phyloP scores from a whole-genome alignment of 2,329 filamentous ascomycete genomes.

The Neoarthrinium moseri region DNA sequence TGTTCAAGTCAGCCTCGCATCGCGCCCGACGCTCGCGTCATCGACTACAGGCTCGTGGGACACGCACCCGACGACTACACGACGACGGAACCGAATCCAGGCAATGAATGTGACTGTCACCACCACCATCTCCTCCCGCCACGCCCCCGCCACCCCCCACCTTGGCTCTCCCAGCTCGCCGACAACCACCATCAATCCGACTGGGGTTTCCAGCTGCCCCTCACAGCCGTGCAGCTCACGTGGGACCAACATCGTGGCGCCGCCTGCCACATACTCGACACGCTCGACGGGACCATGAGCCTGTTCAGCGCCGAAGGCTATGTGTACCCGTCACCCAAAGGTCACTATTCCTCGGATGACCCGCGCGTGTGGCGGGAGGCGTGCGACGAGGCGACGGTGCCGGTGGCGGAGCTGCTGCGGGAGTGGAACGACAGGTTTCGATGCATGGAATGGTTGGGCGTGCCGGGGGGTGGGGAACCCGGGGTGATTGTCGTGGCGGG shows the following conservation, averaged over 20 bases:
- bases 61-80: neutral
- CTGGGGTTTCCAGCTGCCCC: neutral
- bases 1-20: neutral
- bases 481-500: neutral
- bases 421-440: neutral
- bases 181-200: no score
- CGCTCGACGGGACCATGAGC: neutral
- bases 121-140: no score
- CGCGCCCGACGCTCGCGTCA: neutral
- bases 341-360: neutral
- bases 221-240: neutral
- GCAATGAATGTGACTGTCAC: no score
- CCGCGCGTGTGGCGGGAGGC: conserved; percentile 2
- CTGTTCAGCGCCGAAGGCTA: neutral
- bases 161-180: neutral
- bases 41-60: neutral
- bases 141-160: neutral
- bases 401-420: neutral
- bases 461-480: neutral
- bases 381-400: neutral
- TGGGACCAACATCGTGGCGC: neutral
- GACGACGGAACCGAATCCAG: neutral
- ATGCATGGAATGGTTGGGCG: neutral
- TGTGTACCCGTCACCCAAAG: neutral
- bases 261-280: neutral